Evolutionary conservation across 495 filamentous ascomycete genomes (phyloP).

Genomic region (Aeminium ludgeri): DNA sequence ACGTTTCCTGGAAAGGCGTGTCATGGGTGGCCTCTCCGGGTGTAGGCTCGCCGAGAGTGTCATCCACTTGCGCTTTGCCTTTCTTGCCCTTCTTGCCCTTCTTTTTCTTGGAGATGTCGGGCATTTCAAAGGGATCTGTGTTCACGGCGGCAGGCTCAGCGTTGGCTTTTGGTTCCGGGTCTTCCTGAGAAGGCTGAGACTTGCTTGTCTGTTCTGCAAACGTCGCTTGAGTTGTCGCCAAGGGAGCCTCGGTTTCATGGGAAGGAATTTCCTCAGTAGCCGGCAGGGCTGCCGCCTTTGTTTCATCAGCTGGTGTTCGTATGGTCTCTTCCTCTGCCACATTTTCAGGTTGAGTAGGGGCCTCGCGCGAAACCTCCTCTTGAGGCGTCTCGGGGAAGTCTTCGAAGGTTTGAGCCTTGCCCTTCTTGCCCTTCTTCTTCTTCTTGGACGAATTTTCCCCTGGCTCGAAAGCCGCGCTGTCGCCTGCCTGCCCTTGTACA

Average conservation of each 20-base stretch:
- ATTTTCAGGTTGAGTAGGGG: too few species aligned
- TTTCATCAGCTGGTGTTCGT: too few species aligned
- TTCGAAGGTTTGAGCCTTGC: neutral
- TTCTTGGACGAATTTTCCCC: constrained; percentile 11
- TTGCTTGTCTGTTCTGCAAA: too few species aligned
- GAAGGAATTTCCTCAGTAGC: too few species aligned
- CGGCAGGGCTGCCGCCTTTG: too few species aligned
- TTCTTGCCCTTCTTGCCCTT: constrained; percentile 18
- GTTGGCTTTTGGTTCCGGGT: neutral
- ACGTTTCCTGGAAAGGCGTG: too few species aligned
- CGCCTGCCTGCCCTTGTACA: too few species aligned
- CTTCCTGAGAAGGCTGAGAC: too few species aligned
- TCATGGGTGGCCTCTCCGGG: neutral
- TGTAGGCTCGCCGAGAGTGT: neutral
- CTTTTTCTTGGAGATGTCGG: constrained; percentile 13
- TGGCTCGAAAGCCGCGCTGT: too few species aligned
- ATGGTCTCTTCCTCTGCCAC: too few species aligned
- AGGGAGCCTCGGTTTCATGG: too few species aligned
- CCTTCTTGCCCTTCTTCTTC: constrained; percentile 20
- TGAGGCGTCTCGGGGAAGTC: neutral
- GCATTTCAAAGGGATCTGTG: neutral
- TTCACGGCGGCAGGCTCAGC: neutral
- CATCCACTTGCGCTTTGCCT: constrained; percentile 1
- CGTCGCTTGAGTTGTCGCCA: too few species aligned
- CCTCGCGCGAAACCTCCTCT: neutral